Conservation (phyloP, 805 yeast genomes). For the Lachancea dasiensis region DNA sequence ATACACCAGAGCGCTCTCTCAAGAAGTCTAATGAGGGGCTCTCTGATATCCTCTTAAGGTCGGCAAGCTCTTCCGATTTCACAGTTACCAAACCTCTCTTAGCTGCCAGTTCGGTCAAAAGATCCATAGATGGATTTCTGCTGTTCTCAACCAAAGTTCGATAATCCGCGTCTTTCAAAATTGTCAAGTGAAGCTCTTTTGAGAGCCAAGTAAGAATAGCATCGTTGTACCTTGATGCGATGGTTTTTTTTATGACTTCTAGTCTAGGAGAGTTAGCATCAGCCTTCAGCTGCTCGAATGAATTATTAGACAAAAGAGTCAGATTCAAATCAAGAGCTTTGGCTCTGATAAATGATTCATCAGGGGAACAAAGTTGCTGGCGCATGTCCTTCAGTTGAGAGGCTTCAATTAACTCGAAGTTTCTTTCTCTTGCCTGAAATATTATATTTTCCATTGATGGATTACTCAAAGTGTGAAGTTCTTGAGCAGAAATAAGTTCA, state of each 20-base stretch:
- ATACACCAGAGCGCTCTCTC: neutral
- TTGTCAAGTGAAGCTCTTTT: neutral
- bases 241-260: neutral
- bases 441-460: conserved; percentile 12
- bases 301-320: conserved; percentile 11
- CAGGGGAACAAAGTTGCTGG: conserved; percentile 11
- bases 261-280: conserved; percentile 11
- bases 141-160: neutral
- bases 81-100: too few relatives aligned
- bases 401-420: conserved; percentile 16
- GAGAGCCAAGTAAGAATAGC: conserved; percentile 1
- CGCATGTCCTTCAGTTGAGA: conserved; percentile 2
- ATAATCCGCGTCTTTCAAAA: conserved; percentile 7
- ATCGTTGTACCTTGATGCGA: neutral
- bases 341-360: conserved; percentile 10
- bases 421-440: conserved; percentile 24
- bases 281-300: conserved; percentile 11
- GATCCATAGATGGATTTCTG: neutral
- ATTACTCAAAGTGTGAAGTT: neutral
- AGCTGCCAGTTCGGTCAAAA: neutral
- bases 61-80: neutral
- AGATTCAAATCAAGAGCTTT: conserved; percentile 12
- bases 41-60: neutral
- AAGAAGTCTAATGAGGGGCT: neutral
- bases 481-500: neutral